Percentiles rank a stretch among this genome's conserved stretches.
Conservation (phyloP, 345 rosid species). For the Streptanthus diversifolius region DNA sequence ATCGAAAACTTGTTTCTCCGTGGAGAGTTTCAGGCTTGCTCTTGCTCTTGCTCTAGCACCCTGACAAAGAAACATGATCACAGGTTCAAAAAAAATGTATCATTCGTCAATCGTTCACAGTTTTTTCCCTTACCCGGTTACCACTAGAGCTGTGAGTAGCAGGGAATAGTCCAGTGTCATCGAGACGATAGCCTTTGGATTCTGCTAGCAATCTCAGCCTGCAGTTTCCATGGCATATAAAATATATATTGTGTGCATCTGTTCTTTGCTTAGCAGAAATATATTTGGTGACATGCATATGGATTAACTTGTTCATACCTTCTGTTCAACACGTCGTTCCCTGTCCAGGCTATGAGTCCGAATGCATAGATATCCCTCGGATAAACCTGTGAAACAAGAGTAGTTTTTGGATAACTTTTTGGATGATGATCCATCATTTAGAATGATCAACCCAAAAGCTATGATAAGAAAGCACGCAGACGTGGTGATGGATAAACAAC, state of each 20-base stretch:
- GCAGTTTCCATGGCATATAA: constrained; percentile 21
- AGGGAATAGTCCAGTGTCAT: constrained; percentile 90
- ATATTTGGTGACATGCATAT: not conserved
- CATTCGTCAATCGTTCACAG: too few relatives aligned
- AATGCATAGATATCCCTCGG: constrained; percentile 85
- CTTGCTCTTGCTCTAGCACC: constrained; percentile 57
- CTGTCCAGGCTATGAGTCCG: constrained; percentile 95
- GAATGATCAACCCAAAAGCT: not conserved
- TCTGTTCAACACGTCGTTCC: constrained; percentile 87
- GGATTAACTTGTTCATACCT: constrained; percentile 41
- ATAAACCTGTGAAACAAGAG: constrained; percentile 52
- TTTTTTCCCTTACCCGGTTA: constrained; percentile 51
- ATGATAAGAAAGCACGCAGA: not conserved
- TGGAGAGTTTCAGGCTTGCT: constrained; percentile 53
- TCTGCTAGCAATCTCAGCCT: constrained; percentile 92
- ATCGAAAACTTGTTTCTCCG: constrained; percentile 76
- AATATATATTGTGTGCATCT: not conserved
- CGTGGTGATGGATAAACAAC: not conserved
- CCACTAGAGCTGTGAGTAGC: constrained; percentile 72
- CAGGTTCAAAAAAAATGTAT: too few relatives aligned
- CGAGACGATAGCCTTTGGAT: constrained; percentile 81
- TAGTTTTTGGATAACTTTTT: not conserved
- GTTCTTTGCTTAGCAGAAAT: not conserved
- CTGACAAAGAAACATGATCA: constrained; percentile 36
- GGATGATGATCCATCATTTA: not conserved